Evolutionary conservation across 2,329 filamentous ascomycete genomes (phyloP), one percentile per base, ranked within the genome.

Genomic region (Acephala macrosclerotiorum): DNA sequence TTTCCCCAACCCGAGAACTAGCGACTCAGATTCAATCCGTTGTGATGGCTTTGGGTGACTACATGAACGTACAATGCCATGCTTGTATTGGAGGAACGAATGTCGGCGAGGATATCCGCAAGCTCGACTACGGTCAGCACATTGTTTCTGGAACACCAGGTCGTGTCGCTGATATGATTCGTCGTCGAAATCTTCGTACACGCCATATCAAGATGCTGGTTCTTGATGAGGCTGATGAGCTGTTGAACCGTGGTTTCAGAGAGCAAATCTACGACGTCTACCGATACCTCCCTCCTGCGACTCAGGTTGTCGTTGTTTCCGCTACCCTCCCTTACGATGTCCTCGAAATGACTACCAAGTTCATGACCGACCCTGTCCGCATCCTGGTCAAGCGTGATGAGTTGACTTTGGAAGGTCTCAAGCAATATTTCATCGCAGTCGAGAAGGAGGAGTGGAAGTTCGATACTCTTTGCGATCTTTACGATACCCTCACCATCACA

Each of bases 391-490:
- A 98, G 89, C 94, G 94, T 90, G 96, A 98, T 80, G 96, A 99
- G 79, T 83, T 99, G 84, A 99, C 96, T 1, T 88, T 99, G 59
- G 96, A 98, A 82, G 96, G 96, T 65, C 85, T 99, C 60, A 98
- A 98, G 84, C 96, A 99, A 80, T 99, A 97, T 84, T 99, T 97
- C 79, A 98, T 99, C 75, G 96, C 96, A 1, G 96, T 98, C 22
- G 96, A 99, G 81, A 98, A 97, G 84, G 96, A 99, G 80, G 96
- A 98, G 79, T 99, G 96, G 96, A 99, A 99, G 80, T 97, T 99
- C 74, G 96, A 99, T 79, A 99, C 96, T 2, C 89, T 99, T 4
- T 98, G 94, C 80, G 96, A 99, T 82, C 90, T 99, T 65, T 99
- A 99, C 85, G 96, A 99, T 79, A 98, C 96, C 14, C 87, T 99